A percentile compares a stretch with the other conserved stretches of the same genome.
phyloP scores from a whole-genome alignment of 108 stramenopile genomes.

The Pelagomonas calceolata region DNA sequence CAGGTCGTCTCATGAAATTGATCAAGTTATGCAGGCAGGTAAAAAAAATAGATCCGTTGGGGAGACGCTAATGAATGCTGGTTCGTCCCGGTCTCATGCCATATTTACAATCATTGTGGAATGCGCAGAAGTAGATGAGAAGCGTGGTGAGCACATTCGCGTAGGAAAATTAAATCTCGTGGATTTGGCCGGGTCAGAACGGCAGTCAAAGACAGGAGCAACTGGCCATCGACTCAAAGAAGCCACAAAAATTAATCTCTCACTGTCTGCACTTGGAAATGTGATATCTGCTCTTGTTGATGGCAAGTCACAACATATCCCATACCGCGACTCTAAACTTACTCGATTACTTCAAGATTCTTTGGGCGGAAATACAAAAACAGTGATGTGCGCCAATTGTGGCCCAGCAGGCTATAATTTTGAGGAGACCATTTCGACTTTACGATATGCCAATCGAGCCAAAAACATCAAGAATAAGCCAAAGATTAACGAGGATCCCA shows the following conservation, averaged over 20 bases:
- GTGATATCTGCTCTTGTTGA: conserved; percentile 93
- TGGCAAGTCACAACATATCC: conserved; percentile 83
- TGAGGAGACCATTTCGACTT: conserved; percentile 95
- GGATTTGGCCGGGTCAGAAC: conserved; percentile 90
- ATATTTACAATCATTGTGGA: conserved; percentile 69
- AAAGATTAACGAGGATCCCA: conserved; percentile 92
- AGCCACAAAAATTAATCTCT: conserved; percentile 85
- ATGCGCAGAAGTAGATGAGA: conserved; percentile 35
- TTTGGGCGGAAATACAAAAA: conserved; percentile 76
- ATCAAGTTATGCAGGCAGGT: conserved; percentile 66
- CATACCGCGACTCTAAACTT: conserved; percentile 98
- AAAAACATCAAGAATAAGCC: conserved; percentile 99
- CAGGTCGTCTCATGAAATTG: conserved; percentile 62
- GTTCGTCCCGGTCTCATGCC: conserved; percentile 72
- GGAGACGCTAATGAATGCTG: conserved; percentile 80
- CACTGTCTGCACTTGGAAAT: conserved; percentile 90
- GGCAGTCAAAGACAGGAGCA: conserved; percentile 91
- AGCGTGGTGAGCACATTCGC: conserved; percentile 58
- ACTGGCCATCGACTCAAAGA: conserved; percentile 81
- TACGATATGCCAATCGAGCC: conserved; percentile 94
- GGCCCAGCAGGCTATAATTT: conserved; percentile 96
- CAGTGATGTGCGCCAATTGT: conserved; percentile 82
- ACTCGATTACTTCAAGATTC: conserved; percentile 97
- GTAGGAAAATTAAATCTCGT: conserved; percentile 93
- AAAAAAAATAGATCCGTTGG: conserved; percentile 74